Base-by-base conservation (phyloP, 108 stramenopile species). In the Pseudonitzschia multiseries region DNA sequence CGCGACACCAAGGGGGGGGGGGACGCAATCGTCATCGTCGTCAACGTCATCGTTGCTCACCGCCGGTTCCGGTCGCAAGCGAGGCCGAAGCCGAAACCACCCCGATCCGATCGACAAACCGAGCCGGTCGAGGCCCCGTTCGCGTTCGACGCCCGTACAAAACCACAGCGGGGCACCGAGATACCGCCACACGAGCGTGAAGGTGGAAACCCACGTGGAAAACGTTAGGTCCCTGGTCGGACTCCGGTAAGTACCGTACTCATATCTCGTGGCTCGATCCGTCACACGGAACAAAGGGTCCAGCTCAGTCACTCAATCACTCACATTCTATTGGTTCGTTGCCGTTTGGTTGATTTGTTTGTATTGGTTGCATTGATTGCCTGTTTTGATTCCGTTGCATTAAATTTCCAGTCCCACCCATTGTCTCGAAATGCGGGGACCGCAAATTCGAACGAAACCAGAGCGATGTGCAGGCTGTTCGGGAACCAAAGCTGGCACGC, bases 151-250 rank as follows among this genome's bases (percentile, higher is more conserved):
- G 12, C 14, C 46, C 14, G 12, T 2, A 1, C 9, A 48, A 1
- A 10, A 48, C 9, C 46, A 18, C 2, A 3, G 18, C 46, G 17
- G 18, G 18, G 12, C 4, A 14, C 46, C 17, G 18, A 48, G 17
- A 10, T 10, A 48, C 2, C 17, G 46, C 14, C 2, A 5, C 2
- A 1, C 46, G 14, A 48, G 4, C 14, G 46, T 2, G 12, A 1
- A 14, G 18, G 18, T 2, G 46, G 46, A 14, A 41, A 57, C 52
- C 21, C n/a, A 57, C n/a, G 41, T 71, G 56, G 27, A 66, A 71
- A 72, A 29, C 9, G 60, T 33, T 2, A 72, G 64, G 17, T 68
- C 69, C 20, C 64, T 79, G 56, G 69, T 74, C 10, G 79, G 73
- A 36, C 24, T 61, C 2, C 56, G 73, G 79, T 79, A 74, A 18